Base-by-base conservation (phyloP, 2,329 filamentous ascomycete species). In the Epichloe gansuensis region DNA sequence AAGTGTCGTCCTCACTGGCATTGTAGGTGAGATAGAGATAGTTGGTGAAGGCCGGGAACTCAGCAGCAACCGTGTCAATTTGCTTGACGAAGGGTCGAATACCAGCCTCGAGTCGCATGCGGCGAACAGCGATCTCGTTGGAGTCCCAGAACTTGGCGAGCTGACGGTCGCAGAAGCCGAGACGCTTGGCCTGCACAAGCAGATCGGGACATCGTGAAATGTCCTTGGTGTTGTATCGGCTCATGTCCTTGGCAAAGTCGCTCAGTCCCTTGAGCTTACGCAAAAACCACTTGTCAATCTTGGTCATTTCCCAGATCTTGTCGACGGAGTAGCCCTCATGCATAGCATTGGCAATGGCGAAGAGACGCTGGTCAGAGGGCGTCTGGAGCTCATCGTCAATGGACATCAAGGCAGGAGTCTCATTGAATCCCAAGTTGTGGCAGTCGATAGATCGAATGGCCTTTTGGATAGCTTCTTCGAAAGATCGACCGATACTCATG, bases 251-350 rank as follows among this genome's bases (percentile, higher is more conserved):
- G 65, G 84, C 83, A 62, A 97, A 96, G 72, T 95, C 81, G 69
- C 84, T 95, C 9, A 98, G 75, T 31, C 86, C 85, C 80, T 95
- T 95, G 54, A 98, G 82, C 69, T 89, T 91, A 70, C 81, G 83
- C 59, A 98, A 73, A 76, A 97, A 98, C 93, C 93, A 98, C 71
- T 94, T 95, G 74, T 97, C 93, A 62, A 98, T 98, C 73, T 91
- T 90, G 64, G 93, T 98, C 75, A 97, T 78, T 68, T 96, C 88
- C 90, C 91, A 96, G 66, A 98, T 95, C 72, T 95, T 93, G 65
- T 97, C 88, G 38, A 97, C 91, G 4, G 82, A 85, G 72, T 97
- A 98, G 35, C 91, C 93, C 53, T 85, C 76, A 66, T 91, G 83
- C 91, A 98, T 97, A 43, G 93, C 93, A 63, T 98, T 97, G 60